These are phyloP conservation scores for Epichloe typhina DNA, from an alignment of 2,329 filamentous ascomycete species.

Conservation along the genomic window DNA sequence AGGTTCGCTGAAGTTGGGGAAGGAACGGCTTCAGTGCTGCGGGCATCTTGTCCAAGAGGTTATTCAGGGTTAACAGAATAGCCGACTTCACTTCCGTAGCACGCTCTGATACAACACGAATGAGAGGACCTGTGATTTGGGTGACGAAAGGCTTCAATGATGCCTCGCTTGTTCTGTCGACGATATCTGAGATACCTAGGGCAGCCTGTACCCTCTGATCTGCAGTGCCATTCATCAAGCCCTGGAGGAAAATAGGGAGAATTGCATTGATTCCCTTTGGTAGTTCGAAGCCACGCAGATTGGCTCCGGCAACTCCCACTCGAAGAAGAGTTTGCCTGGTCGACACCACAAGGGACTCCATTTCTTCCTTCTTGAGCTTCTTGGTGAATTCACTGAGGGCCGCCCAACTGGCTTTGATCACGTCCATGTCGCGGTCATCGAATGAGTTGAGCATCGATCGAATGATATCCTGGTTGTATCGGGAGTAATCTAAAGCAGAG, in stretches of 20 bases:
- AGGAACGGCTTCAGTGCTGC: slow-evolving; percentile 91
- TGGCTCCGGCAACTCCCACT: slow-evolving; percentile 74
- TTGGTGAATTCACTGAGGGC: slow-evolving; percentile 81
- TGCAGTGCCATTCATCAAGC: slow-evolving; percentile 87
- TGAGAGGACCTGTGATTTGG: slow-evolving; percentile 92
- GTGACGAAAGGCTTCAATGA: slow-evolving; percentile 91
- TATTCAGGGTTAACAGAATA: slow-evolving; percentile 87
- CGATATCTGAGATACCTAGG: slow-evolving; percentile 86
- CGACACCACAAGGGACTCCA: slow-evolving; percentile 82
- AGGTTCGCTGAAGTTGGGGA: slow-evolving; percentile 90
- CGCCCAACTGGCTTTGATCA: slow-evolving; percentile 82
- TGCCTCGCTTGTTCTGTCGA: slow-evolving; percentile 80
- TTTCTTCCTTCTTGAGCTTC: slow-evolving; percentile 87
- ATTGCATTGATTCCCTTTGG: slow-evolving; percentile 97
- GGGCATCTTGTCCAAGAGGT: slow-evolving; percentile 91
- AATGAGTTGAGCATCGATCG: slow-evolving; percentile 83
- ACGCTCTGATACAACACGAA: slow-evolving; percentile 92
- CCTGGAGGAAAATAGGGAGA: slow-evolving; percentile 91
- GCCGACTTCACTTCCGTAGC: slow-evolving; percentile 94
- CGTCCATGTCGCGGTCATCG: slow-evolving; percentile 68
- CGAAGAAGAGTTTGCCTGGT: slow-evolving; percentile 77
- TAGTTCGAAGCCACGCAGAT: slow-evolving; percentile 76
- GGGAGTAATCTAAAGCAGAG: slow-evolving; percentile 76
- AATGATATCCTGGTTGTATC: slow-evolving; percentile 93
- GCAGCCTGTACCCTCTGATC: slow-evolving; percentile 89